These are phyloP conservation scores for Setaria italica DNA, from an alignment of 202 grass and related monocot genomes.

Conservation along the genomic window DNA sequence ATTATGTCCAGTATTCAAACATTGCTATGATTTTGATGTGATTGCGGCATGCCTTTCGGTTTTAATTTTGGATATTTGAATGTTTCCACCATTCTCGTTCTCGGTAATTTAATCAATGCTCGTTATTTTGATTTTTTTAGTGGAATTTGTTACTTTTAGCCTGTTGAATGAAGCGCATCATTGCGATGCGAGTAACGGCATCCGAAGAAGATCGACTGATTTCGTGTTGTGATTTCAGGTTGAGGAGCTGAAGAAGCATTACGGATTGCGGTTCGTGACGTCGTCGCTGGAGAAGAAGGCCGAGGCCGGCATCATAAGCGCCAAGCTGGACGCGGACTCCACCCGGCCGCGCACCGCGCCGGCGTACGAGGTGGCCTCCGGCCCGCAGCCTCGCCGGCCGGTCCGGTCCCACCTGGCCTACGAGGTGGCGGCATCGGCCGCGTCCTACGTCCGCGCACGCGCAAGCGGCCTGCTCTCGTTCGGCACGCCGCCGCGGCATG, in stretches of 20 bases:
- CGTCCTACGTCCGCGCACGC: constrained; percentile 74
- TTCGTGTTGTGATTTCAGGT: constrained; percentile 13
- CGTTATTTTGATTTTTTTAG: neutral
- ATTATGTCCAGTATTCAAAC: neutral
- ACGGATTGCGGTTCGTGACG: constrained; percentile 63
- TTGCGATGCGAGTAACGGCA: neutral
- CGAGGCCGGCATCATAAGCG: constrained; percentile 39
- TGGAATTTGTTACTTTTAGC: neutral
- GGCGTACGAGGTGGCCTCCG: constrained; percentile 29
- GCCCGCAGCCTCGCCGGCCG: constrained; percentile 54
- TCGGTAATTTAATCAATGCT: neutral
- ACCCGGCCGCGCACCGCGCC: constrained; percentile 39
- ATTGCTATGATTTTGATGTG: neutral
- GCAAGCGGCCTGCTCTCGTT: constrained; percentile 68
- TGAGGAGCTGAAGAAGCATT: constrained; percentile 64
- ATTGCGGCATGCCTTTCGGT: neutral
- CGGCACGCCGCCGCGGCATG: neutral
- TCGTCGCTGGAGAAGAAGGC: constrained; percentile 85
- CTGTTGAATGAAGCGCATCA: neutral
- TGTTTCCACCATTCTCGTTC: neutral
- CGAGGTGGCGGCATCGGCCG: constrained; percentile 83
- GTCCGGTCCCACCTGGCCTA: constrained; percentile 65
- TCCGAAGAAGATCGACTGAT: neutral
- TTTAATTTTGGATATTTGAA: neutral
- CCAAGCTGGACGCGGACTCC: constrained; percentile 65